A percentile compares a stretch with the other conserved stretches of the same genome.
These are phyloP conservation scores for Phytophthora lateralis DNA, from an alignment of 352 stramenopile genomes.

Conservation along the genomic window DNA sequence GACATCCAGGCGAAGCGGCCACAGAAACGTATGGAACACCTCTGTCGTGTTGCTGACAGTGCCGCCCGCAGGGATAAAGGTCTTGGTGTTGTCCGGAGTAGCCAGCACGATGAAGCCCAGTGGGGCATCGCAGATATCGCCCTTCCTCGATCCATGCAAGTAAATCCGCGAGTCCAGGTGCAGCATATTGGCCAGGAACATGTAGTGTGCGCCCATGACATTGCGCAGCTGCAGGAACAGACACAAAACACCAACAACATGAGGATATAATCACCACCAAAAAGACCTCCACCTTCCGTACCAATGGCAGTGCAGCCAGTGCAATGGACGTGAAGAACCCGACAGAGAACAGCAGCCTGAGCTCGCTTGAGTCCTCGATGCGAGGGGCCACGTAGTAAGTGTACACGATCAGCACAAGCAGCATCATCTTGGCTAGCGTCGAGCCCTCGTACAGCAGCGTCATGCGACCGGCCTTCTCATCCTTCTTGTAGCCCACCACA, in stretches of 20 bases:
- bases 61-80: slow-evolving; percentile 65
- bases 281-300: slow-evolving; percentile 19
- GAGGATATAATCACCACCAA: slow-evolving; percentile 1
- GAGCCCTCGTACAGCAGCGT: slow-evolving; percentile 73
- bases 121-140: slow-evolving; percentile 58
- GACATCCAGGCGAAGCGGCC: slow-evolving; percentile 61
- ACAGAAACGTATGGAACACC: slow-evolving; percentile 57
- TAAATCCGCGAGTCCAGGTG: slow-evolving; percentile 55
- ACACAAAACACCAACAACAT: slow-evolving; percentile 1
- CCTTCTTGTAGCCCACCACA: slow-evolving; percentile 61
- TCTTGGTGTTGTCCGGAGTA: slow-evolving; percentile 61
- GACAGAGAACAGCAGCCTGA: slow-evolving; percentile 61
- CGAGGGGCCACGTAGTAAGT: slow-evolving; percentile 67
- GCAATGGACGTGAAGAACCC: slow-evolving; percentile 78
- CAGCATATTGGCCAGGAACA: slow-evolving; percentile 82
- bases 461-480: slow-evolving; percentile 61
- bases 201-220: slow-evolving; percentile 73
- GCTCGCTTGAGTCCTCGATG: slow-evolving; percentile 56
- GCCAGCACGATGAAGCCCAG: slow-evolving; percentile 73
- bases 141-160: slow-evolving; percentile 47
- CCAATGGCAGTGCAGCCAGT: slow-evolving; percentile 58
- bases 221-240: slow-evolving; percentile 55
- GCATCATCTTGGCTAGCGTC: slow-evolving; percentile 68
- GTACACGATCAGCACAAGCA: slow-evolving; percentile 78
- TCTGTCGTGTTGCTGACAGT: slow-evolving; percentile 57